Evolutionary conservation across 495 filamentous ascomycete genomes (phyloP), one percentile per base, ranked within the genome.

Genomic region (Lophiotrema nucula): DNA sequence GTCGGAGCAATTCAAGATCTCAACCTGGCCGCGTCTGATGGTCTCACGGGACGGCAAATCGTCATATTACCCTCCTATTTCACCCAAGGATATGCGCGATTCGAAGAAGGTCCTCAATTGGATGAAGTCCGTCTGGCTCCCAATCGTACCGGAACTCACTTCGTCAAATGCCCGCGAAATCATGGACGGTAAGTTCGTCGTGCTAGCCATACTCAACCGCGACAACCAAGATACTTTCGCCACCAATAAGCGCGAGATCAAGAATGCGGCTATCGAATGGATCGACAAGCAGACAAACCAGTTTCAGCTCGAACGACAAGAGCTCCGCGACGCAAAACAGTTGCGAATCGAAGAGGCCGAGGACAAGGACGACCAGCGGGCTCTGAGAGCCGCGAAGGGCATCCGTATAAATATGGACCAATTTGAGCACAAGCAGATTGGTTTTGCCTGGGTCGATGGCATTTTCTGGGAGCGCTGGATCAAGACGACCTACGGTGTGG

Each of bases 381-480:
- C 89, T 5, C 69, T 96, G 49, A 80, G 89, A 39, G 77, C 83
- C n/a, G 95, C 93, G 21, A 98, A 98, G 77, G 87, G 83, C 59
- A 96, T 95, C 71, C 81, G 84, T 5, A 91, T 97, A 67, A 88
- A 88, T 53, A 92, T 97, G 79, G 84, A 91, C 59, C 83, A 88
- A 66, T 80, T 89, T 50, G 84, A 90, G 67, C 87, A 86, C 65
- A 96, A 93, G 72, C 86, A 93, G 65, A 90, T 97, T 22, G 80
- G 85, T 3, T 98, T 98, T 74, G 93, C 95, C n/a, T 97, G 95
- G 95, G 89, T 97, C 6, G 93, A 98, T 71, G 91, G 91, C 45
- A 83, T 90, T 21, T 97, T 97, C 72, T 98, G 93, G 93, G 91
- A 97, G 70, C 81, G 92, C 33, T 98, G 93, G 93, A 83, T 98